phyloP scores from a whole-genome alignment of 75 land plant species.

The Cunninghamia lanceolata region DNA sequence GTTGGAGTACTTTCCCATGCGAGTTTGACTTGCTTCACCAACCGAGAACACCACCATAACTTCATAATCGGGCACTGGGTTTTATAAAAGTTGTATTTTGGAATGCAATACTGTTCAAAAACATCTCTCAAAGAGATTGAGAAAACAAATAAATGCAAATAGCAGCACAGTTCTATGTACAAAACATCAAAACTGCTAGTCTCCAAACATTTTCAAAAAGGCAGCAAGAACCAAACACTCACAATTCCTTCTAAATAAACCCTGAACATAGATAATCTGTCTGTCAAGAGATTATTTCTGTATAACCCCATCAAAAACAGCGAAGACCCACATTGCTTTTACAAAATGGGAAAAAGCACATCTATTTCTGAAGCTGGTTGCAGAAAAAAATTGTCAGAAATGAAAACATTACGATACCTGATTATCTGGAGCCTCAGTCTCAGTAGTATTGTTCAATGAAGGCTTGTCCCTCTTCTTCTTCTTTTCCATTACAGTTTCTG shows the following conservation, averaged over 20 bases:
- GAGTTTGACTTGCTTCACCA: background rate
- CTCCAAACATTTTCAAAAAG: background rate
- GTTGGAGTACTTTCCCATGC: background rate
- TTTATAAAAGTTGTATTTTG: background rate
- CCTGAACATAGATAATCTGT: background rate
- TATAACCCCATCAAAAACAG: background rate
- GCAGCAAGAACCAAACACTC: background rate
- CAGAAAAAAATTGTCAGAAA: background rate
- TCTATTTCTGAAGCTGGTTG: background rate
- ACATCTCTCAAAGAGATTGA: background rate
- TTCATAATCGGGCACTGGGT: background rate
- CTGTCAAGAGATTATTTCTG: background rate
- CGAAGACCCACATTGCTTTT: background rate
- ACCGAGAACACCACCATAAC: background rate
- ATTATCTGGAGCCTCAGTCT: background rate
- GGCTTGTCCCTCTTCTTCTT: conserved; percentile 14
- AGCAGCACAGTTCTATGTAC: too few relatives aligned
- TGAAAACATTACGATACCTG: background rate
- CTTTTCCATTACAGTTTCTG: conserved; percentile 1
- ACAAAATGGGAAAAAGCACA: background rate
- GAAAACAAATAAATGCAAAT: too few relatives aligned
- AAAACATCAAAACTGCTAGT: background rate
- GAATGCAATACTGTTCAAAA: background rate
- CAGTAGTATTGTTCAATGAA: conserved; percentile 10
- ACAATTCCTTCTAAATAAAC: background rate